phyloP scores from a whole-genome alignment of 2,329 filamentous ascomycete species.

The Cytospora piceae region DNA sequence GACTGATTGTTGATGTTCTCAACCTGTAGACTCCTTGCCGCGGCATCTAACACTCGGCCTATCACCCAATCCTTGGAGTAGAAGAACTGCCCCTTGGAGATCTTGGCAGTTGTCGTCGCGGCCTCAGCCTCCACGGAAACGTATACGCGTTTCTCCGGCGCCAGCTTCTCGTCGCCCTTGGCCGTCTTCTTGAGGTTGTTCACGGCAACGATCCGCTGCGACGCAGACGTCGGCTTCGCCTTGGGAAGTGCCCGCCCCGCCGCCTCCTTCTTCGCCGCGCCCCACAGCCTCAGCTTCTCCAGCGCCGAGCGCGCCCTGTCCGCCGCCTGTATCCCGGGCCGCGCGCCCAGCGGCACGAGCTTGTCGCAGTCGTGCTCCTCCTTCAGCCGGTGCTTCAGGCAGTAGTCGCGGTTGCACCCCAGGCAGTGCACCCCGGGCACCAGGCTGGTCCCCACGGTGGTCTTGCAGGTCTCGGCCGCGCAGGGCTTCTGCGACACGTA shows the following conservation, averaged over 20 bases:
- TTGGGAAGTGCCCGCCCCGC: conserved; percentile 64
- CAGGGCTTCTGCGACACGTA: conserved; percentile 68
- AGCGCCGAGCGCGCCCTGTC: conserved; percentile 76
- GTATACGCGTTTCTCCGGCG: conserved; percentile 85
- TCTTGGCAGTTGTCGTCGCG: conserved; percentile 80
- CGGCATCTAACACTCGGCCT: conserved; percentile 77
- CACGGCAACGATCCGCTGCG: conserved; percentile 69
- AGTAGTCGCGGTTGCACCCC: conserved; percentile 74
- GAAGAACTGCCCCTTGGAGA: conserved; percentile 80
- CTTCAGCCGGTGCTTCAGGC: conserved; percentile 73
- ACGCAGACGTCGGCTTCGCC: conserved; percentile 64
- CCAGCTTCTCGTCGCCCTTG: conserved; percentile 84
- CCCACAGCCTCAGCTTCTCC: conserved; percentile 79
- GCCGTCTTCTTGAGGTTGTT: conserved; percentile 83
- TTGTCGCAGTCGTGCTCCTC: conserved; percentile 87
- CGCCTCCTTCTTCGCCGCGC: conserved; percentile 69
- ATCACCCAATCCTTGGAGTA: conserved; percentile 88
- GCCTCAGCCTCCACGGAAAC: conserved; percentile 88
- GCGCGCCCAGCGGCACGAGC: conserved; percentile 62
- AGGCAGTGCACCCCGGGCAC: conserved; percentile 72
- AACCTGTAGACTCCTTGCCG: conserved; percentile 76
- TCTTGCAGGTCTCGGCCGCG: conserved; percentile 68
- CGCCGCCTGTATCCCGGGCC: conserved; percentile 49
- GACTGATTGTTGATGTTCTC: conserved; percentile 83
- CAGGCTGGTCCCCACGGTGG: conserved; percentile 69